Percentiles rank a stretch among this genome's conserved stretches.
phyloP scores from a whole-genome alignment of 257 asterid genomes.

The Vinca minor region DNA sequence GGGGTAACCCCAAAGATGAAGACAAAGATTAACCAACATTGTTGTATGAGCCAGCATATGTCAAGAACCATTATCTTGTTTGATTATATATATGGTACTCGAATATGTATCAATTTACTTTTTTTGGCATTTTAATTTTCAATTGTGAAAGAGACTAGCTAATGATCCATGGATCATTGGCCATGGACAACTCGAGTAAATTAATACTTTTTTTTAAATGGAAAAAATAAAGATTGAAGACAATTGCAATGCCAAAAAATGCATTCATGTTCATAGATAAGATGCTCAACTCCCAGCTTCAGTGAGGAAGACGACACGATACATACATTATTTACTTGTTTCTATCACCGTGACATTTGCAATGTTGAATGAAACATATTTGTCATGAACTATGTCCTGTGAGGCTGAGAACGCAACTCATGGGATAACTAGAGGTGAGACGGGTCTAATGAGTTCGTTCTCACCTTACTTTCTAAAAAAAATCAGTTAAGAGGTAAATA shows the following conservation, averaged over 20 bases:
- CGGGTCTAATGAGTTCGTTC: too few species aligned
- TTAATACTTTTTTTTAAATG: too few species aligned
- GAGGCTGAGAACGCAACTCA: too few species aligned
- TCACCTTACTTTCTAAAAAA: too few species aligned
- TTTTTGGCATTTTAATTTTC: neutral
- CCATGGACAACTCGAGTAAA: neutral
- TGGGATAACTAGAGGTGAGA: too few species aligned
- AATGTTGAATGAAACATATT: neutral
- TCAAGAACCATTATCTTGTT: neutral
- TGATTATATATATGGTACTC: neutral
- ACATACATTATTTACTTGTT: neutral
- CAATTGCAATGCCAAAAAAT: neutral
- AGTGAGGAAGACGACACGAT: neutral
- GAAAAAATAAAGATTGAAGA: too few species aligned
- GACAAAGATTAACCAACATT: neutral
- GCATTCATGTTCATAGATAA: neutral
- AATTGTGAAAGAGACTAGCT: neutral
- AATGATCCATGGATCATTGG: neutral
- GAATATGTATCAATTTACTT: neutral
- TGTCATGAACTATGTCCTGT: too few species aligned
- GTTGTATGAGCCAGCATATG: neutral
- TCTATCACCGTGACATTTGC: conserved; percentile 1
- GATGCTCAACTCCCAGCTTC: neutral
- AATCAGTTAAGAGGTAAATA: too few species aligned
- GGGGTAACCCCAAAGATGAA: too few species aligned